Evolutionary conservation across 1,284 basidiomycete genomes (phyloP).

Genomic region (Malassezia japonica): DNA sequence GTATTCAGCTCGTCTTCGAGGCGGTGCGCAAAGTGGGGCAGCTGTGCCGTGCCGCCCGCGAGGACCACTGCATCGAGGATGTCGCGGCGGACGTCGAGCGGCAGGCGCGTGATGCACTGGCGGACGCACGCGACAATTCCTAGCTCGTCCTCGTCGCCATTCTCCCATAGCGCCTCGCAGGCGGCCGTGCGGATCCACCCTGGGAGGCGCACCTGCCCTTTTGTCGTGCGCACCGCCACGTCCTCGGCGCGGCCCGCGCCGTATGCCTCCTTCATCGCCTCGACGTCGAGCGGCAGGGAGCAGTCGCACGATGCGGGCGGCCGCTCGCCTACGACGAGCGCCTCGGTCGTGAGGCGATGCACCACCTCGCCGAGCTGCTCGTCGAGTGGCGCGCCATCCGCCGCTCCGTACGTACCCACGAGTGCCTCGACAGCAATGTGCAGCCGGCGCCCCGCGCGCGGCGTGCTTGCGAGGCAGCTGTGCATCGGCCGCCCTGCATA

Average conservation of each 20-base stretch:
- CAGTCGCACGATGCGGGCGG: neutral
- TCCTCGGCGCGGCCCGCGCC: neutral
- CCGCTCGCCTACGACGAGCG: constrained; percentile 25
- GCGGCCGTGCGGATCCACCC: constrained; percentile 89
- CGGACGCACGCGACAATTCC: constrained; percentile 65
- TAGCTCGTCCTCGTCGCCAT: constrained; percentile 64
- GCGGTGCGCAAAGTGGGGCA: constrained; percentile 82
- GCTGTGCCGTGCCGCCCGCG: constrained; percentile 75
- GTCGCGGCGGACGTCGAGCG: constrained; percentile 73
- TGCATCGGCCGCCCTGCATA: constrained; percentile 31
- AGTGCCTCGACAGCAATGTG: constrained; percentile 19
- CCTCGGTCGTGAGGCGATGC: constrained; percentile 32
- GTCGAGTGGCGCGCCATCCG: neutral
- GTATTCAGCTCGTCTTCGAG: constrained; percentile 63
- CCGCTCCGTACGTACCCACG: constrained; percentile 16
- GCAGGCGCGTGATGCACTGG: constrained; percentile 55
- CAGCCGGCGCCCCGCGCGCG: constrained; percentile 24
- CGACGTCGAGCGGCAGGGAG: neutral
- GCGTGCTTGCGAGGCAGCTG: constrained; percentile 16
- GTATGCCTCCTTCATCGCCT: constrained; percentile 2
- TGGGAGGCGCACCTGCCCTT: constrained; percentile 69
- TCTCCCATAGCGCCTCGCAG: constrained; percentile 79
- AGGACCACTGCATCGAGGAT: constrained; percentile 73
- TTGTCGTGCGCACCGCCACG: neutral
- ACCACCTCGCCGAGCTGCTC: neutral